Percentiles rank a stretch among this genome's conserved stretches.
These are phyloP conservation scores for Byssochlamys sp. DNA, from an alignment of 2,329 filamentous ascomycete genomes.

Conservation along the genomic window DNA sequence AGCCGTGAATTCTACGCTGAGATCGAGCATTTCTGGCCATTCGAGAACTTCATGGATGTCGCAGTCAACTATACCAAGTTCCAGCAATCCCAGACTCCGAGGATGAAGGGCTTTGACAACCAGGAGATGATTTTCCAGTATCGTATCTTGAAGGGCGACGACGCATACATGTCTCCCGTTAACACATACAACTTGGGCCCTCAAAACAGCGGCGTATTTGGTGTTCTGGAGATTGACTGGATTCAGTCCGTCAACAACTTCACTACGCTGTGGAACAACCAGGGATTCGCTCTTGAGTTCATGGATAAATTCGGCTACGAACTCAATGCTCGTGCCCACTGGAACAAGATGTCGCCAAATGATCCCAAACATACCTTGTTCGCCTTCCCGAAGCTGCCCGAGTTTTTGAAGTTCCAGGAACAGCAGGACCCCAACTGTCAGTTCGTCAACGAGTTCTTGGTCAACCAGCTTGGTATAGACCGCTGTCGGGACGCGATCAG, in stretches of 20 bases:
- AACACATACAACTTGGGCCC: constrained; percentile 11
- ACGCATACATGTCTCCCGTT: constrained; percentile 11
- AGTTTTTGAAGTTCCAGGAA: constrained; percentile 10
- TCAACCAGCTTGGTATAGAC: constrained; percentile 10
- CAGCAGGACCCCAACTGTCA: constrained; percentile 11
- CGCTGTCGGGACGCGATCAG: not conserved
- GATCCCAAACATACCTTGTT: constrained; percentile 7
- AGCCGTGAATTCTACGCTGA: constrained; percentile 11
- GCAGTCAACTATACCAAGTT: constrained; percentile 9
- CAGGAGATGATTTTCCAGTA: constrained; percentile 9
- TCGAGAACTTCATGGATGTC: constrained; percentile 9
- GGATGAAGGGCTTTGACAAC: constrained; percentile 10
- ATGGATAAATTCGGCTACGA: constrained; percentile 7
- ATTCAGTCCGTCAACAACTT: constrained; percentile 11
- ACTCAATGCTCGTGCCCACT: constrained; percentile 11
- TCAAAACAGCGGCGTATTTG: constrained; percentile 10
- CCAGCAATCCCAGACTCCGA: constrained; percentile 7
- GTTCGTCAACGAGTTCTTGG: constrained; percentile 12
- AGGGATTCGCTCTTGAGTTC: constrained; percentile 8
- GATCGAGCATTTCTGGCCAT: constrained; percentile 14
- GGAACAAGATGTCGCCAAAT: constrained; percentile 11
- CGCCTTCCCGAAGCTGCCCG: constrained; percentile 9
- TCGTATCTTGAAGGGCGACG: constrained; percentile 11
- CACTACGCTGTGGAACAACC: constrained; percentile 9
- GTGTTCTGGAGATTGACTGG: constrained; percentile 10